Conservation (phyloP, 2,329 filamentous ascomycete species). For the Aspergillus tamarii region DNA sequence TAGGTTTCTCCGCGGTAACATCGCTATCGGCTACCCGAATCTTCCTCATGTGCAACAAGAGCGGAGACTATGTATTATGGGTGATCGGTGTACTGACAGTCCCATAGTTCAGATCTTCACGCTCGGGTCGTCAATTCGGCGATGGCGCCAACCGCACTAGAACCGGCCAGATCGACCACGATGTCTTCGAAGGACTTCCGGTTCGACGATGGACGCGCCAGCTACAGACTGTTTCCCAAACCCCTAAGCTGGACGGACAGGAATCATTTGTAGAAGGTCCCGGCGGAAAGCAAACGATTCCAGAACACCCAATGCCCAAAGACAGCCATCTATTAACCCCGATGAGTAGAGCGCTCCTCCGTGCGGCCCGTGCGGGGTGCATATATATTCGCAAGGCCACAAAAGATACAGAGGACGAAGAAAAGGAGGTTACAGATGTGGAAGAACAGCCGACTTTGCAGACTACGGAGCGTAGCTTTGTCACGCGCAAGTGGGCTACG, state of each 20-base stretch:
- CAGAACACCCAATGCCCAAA: constrained; percentile 84
- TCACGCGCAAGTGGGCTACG: constrained; percentile 61
- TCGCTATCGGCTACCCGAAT: neutral
- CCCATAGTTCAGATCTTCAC: constrained; percentile 58
- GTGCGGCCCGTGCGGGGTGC: constrained; percentile 75
- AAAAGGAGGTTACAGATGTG: constrained; percentile 38
- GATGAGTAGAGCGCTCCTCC: constrained; percentile 80
- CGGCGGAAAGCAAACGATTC: constrained; percentile 47
- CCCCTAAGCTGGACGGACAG: constrained; percentile 63
- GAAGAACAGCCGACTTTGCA: constrained; percentile 35
- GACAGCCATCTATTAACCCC: constrained; percentile 77
- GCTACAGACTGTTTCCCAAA: constrained; percentile 68
- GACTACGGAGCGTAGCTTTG: constrained; percentile 53
- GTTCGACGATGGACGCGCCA: constrained; percentile 88
- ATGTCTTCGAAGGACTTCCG: constrained; percentile 74
- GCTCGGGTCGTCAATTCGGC: constrained; percentile 61
- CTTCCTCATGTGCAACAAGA: neutral
- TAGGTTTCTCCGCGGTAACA: constrained; percentile 27
- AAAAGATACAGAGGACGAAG: constrained; percentile 39
- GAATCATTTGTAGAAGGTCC: constrained; percentile 33
- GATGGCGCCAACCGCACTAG: constrained; percentile 43
- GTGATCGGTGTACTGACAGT: constrained; percentile 19
- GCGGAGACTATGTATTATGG: neutral
- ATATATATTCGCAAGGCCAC: constrained; percentile 72
- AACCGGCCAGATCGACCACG: constrained; percentile 62